Evolutionary conservation across 169 alveolate genomes (phyloP), one percentile per base, ranked within the genome.

Genomic region (Cystoisospora suis): DNA sequence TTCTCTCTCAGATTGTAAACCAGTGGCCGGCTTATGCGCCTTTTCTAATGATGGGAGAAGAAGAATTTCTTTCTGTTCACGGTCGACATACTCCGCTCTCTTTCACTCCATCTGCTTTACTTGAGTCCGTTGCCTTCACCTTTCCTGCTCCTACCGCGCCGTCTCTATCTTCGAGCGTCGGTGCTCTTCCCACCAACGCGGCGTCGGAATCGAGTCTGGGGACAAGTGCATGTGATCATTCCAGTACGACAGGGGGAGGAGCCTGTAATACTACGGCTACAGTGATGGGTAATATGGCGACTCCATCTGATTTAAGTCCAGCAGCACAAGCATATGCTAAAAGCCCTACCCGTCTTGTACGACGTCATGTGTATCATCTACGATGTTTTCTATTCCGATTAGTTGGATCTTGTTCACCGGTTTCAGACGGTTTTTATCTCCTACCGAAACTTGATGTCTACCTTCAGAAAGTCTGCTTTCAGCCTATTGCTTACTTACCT

Each of bases 351-450:
- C 83, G 83, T 36, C 86, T 86, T 34, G 49, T 80, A 2, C 47
- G 91, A 29, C 70, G 91, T 15, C 91, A 86, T 86, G 46, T 75
- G 47, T 86, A 86, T 36, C 91, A 86, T 36, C 32, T 86, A 44
- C 85, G 91, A 36, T 65, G 86, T 7, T 36, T 86, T 29, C 86
- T 80, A 4, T 86, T 70, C 34, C 36, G 91, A 40, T 75, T 86
- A 9, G 77, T 47, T 15, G 91, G 91, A 9, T 47, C 77, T 36
- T 86, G 91, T 58, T 47, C 77, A 40, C 17, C 58, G 0, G 86
- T 65, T 3, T 56, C 91, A 0, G 91, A 86, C 36, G 91, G 83
- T 2, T 86, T 86, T 34, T 86, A 40, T 42, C 20, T 86, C 40
- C 40, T 69, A 58, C 75, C 85, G 4, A 17, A 70, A 0, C 65